Evolutionary conservation across 169 alveolate species (phyloP).

Genomic region (Plasmodium blacklocki): DNA sequence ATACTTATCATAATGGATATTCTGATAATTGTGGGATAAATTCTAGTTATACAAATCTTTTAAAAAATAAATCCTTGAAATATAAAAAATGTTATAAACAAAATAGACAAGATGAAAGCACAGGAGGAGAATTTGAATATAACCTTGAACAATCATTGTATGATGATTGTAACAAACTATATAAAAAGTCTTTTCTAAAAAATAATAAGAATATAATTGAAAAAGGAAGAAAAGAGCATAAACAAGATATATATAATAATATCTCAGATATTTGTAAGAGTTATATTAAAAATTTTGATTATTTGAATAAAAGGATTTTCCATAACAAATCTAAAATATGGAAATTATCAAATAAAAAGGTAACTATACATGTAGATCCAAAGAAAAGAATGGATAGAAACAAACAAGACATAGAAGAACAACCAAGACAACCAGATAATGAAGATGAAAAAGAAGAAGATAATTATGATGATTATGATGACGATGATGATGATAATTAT

Average conservation of each 20-base stretch:
- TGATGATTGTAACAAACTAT: background rate
- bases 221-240: background rate
- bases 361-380: background rate
- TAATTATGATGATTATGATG: conserved; percentile 4
- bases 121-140: background rate
- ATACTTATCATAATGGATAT: too few relatives aligned
- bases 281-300: conserved; percentile 41
- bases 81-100: background rate
- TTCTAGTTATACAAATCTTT: too few relatives aligned
- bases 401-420: background rate
- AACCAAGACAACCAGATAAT: background rate
- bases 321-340: too few relatives aligned
- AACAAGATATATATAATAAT: conserved; percentile 34
- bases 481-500: background rate
- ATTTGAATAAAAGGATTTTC: conserved; percentile 2
- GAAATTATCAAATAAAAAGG: background rate
- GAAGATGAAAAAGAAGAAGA: conserved; percentile 12
- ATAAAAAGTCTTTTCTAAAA: conserved; percentile 1
- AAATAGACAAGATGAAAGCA: background rate
- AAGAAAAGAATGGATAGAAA: background rate
- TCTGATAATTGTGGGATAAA: background rate
- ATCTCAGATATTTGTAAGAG: conserved; percentile 52
- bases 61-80: background rate
- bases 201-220: background rate
- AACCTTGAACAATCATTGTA: background rate